These are phyloP conservation scores for Murraya koenigii DNA, from an alignment of 345 rosid species.

Conservation along the genomic window DNA sequence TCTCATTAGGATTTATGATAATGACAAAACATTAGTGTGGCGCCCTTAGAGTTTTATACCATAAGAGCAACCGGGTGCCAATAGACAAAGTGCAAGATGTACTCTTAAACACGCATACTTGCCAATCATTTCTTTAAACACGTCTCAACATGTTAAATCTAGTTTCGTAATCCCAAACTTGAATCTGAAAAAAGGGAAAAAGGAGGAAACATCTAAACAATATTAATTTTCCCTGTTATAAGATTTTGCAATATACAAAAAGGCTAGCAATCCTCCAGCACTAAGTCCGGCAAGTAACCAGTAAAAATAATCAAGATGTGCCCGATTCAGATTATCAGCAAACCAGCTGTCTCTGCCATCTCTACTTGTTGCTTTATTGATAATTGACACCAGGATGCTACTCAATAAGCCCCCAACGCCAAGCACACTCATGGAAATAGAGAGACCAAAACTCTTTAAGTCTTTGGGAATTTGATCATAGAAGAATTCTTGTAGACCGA, in stretches of 20 bases:
- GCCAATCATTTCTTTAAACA: too few species aligned
- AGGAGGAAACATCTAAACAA: too few species aligned
- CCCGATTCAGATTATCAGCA: slow-evolving; percentile 27
- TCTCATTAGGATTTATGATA: too few species aligned
- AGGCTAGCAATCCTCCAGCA: slow-evolving; percentile 19
- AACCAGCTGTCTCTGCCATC: slow-evolving; percentile 27
- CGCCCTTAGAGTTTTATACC: too few species aligned
- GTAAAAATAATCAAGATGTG: slow-evolving; percentile 36
- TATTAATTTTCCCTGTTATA: slow-evolving; percentile 2
- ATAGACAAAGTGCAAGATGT: too few species aligned
- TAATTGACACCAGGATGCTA: slow-evolving; percentile 24
- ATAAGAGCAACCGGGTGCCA: too few species aligned
- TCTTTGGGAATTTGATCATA: slow-evolving; percentile 34
- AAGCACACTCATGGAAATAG: slow-evolving; percentile 28
- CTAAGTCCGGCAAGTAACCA: slow-evolving; percentile 25
- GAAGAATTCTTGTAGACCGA: slow-evolving; percentile 38
- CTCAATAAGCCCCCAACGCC: slow-evolving; percentile 31
- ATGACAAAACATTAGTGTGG: too few species aligned
- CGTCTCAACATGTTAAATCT: too few species aligned
- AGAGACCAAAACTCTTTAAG: slow-evolving; percentile 26
- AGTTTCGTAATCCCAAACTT: too few species aligned
- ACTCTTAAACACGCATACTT: too few species aligned
- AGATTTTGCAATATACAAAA: slow-evolving; percentile 20
- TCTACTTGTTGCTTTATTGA: slow-evolving; percentile 3
- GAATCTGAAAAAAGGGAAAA: too few species aligned